Base-by-base conservation (phyloP, 345 rosid species). In the Eucalyptus erythrocorys region DNA sequence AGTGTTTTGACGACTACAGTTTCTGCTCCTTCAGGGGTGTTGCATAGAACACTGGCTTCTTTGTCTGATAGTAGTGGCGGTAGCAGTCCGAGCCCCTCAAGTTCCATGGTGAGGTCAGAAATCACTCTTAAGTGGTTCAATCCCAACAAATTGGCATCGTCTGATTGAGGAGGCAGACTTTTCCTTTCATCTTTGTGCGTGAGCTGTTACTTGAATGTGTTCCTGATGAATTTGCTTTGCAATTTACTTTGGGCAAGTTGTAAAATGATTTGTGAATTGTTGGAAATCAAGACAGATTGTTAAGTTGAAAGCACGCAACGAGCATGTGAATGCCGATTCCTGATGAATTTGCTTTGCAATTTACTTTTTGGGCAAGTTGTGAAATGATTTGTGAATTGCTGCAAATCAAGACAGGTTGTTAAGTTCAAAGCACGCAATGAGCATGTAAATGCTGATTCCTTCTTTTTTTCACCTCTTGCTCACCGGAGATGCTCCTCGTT, bases 11-110 rank as follows among this genome's bases (percentile, higher is more conserved):
- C 89, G 4, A 92, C 92, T 30, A 37, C 91, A 51, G 89, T 91
- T 88, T 94, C 95, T 30, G 94, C 98, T 22, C 96, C 97, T 37
- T 95, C 95, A 42, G 94, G 94, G 86, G 95, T 87, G 55, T 80
- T 92, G 89, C 96, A 93, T 88, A 96, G 90, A 87, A 90, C 90
- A 50, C 86, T 89, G 71, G 93, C 93, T 86, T 95, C 96, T 17
- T 89, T 91, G 86, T 96, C 98, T 27, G 97, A 94, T 88, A 94
- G 95, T 91, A 95, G 95, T 50, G 92, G 91, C 14, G 91, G 91
- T 51, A 93, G 93, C 92, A 96, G 94, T 88, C 93, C 95, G 48
- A 91, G 88, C 22, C 85, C 86, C 51, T 90, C 87, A 21, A 91
- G 91, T 89, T 91, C 93, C 10, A 85, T 90, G 82, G 90, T 89